These are phyloP conservation scores for Niveomyces coronatus DNA, from an alignment of 2,329 filamentous ascomycete species.

Conservation along the genomic window DNA sequence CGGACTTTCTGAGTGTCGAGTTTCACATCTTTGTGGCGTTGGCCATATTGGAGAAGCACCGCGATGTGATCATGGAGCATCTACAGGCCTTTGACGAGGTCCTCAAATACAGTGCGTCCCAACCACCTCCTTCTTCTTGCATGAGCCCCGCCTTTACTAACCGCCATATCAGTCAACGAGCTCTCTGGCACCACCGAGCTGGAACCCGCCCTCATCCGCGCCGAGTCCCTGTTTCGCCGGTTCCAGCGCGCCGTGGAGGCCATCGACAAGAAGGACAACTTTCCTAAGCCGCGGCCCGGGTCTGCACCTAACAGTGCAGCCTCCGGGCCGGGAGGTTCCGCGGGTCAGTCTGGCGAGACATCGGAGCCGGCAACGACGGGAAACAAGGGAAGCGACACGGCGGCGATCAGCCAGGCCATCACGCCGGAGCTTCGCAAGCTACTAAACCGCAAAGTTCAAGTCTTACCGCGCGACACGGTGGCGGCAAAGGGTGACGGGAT, in stretches of 20 bases:
- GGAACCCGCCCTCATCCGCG: slow-evolving; percentile 72
- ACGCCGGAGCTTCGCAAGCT: slow-evolving; percentile 47
- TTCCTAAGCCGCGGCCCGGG: slow-evolving; percentile 44
- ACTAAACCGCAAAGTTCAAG: slow-evolving; percentile 37
- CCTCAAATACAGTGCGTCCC: slow-evolving; percentile 73
- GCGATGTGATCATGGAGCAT: slow-evolving; percentile 94
- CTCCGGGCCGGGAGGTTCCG: neutral
- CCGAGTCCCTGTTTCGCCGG: slow-evolving; percentile 77
- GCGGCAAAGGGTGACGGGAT: slow-evolving; percentile 27
- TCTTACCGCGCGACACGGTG: slow-evolving; percentile 29
- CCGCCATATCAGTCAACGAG: slow-evolving; percentile 65
- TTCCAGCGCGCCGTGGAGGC: slow-evolving; percentile 85
- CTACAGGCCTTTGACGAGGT: slow-evolving; percentile 93
- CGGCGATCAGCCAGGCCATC: slow-evolving; percentile 31
- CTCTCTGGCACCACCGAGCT: slow-evolving; percentile 89
- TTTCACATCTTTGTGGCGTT: slow-evolving; percentile 94
- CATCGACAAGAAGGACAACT: slow-evolving; percentile 83
- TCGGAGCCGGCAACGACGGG: slow-evolving; percentile 11
- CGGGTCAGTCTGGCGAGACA: neutral
- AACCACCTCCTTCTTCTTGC: neutral
- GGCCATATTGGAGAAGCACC: slow-evolving; percentile 88
- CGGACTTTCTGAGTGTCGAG: slow-evolving; percentile 76
- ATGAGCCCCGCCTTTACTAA: slow-evolving; percentile 4
- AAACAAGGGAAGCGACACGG: slow-evolving; percentile 28
- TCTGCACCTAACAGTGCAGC: neutral